These are phyloP conservation scores for Trypanosoma caninum DNA, from an alignment of 208 protist species.

Conservation along the genomic window DNA sequence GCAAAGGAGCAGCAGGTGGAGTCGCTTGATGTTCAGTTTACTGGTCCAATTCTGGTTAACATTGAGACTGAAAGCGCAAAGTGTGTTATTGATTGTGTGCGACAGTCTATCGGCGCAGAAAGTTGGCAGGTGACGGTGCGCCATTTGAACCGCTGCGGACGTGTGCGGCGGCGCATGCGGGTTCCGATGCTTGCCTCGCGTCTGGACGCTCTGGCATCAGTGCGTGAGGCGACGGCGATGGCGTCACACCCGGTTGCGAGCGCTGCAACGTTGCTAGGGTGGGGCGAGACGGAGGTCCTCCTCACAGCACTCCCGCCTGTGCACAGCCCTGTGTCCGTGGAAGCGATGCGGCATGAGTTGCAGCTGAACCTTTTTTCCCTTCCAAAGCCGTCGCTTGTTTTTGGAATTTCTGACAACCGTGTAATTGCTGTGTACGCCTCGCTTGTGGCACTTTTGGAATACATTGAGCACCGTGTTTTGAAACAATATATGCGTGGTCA, in stretches of 20 bases:
- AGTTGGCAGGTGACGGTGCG: conserved; percentile 57
- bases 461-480: conserved; percentile 34
- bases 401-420: conserved; percentile 65
- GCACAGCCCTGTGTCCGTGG: neutral
- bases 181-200: conserved; percentile 75
- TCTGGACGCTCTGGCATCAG: conserved; percentile 70
- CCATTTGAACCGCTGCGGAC: conserved; percentile 49
- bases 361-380: conserved; percentile 54
- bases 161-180: conserved; percentile 73
- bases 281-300: conserved; percentile 57
- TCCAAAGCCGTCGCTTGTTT: conserved; percentile 47
- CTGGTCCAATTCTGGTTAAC: conserved; percentile 41
- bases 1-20: conserved; percentile 4
- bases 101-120: conserved; percentile 22
- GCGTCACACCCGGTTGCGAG: conserved; percentile 18
- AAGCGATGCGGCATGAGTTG: conserved; percentile 41
- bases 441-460: conserved; percentile 63
- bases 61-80: conserved; percentile 52
- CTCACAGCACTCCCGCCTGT: conserved; percentile 35
- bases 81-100: conserved; percentile 40
- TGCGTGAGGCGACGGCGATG: conserved; percentile 35
- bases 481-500: no score
- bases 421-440: conserved; percentile 68
- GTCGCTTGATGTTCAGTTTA: conserved; percentile 25
- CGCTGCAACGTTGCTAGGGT: conserved; percentile 41